A percentile compares a stretch with the other conserved stretches of the same genome.
These are phyloP conservation scores for Phytophthora vignae DNA, from an alignment of 352 stramenopile genomes.

Conservation along the genomic window DNA sequence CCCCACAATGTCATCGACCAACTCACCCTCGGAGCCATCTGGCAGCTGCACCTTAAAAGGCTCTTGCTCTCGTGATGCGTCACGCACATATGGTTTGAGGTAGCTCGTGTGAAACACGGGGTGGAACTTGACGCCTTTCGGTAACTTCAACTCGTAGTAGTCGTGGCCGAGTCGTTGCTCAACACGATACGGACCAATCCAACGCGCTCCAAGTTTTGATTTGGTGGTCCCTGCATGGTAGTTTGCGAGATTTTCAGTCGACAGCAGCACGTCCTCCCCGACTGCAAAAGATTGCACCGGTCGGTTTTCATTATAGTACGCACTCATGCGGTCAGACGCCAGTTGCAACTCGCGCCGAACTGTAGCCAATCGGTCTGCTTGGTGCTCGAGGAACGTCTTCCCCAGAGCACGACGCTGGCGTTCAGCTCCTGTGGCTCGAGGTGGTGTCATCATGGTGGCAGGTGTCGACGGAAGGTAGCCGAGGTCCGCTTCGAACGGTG, in stretches of 20 bases:
- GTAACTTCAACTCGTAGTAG: not conserved
- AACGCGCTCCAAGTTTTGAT: not conserved
- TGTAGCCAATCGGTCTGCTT: not conserved
- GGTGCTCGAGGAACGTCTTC: slow-evolving; percentile 13
- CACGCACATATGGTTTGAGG: too few species aligned
- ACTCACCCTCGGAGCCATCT: too few species aligned
- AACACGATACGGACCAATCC: not conserved
- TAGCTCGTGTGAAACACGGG: not conserved
- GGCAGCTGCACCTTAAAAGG: too few species aligned
- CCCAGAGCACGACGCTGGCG: not conserved
- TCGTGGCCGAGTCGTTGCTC: not conserved
- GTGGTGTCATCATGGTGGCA: not conserved
- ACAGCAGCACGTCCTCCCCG: not conserved
- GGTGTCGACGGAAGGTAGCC: slow-evolving; percentile 3
- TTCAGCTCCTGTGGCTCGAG: not conserved
- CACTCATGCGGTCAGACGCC: not conserved
- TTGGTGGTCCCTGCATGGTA: not conserved
- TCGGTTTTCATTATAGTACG: slow-evolving; percentile 10
- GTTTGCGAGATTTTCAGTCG: not conserved
- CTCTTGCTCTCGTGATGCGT: too few species aligned
- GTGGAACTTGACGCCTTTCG: not conserved
- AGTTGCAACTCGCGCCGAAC: not conserved
- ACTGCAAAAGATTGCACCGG: not conserved
- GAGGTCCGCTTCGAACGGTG: slow-evolving; percentile 22
- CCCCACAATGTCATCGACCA: too few species aligned